Evolutionary conservation across 73 alveolate genomes (phyloP), one percentile per base, ranked within the genome.

Genomic region (Paramecium caudatum): DNA sequence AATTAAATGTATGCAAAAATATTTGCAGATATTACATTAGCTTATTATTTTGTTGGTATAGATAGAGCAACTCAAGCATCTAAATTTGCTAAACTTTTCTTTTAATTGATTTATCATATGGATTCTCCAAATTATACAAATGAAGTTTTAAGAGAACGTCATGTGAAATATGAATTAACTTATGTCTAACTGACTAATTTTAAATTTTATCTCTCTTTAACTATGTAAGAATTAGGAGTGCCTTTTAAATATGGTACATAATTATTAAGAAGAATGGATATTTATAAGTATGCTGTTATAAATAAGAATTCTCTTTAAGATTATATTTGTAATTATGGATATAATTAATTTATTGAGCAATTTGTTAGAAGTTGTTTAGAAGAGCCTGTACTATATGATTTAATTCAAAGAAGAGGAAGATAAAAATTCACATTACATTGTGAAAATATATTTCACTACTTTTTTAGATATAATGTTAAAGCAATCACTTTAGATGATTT

Each of bases 101-200:
- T 33, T 34, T 34, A 65, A 65, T 33, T 65, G 8, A 65, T 65
- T 65, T 65, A 65, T 32, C 83, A 65, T 65, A 33, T 65, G 47
- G 83, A 65, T n/a, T 65, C 83, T 32, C 83, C 83, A 32, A 65
- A 65, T 65, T 65, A 65, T 65, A 33, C 83, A 12, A 65, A 65
- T 65, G 83, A 65, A 65, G 49, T 65, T 65, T 36, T 65, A 33
- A 65, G 83, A 33, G 83, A 65, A 17, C 27, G 83, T 32, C 83
- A 65, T 65, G 83, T 36, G 8, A 65, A 65, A 65, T 65, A 65
- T 32, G 47, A 65, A 65, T 65, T 65, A 65, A 65, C 83, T 3
- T 17, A 30, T 65, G 49, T 74, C 7, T 37, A 74, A 16, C 47
- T 74, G 5, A 45, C 88, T 4, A 37, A 74, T 41, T 74, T 74